These are phyloP conservation scores for Tympanopsis confertula DNA, from an alignment of 2,329 filamentous ascomycete genomes.

Conservation along the genomic window DNA sequence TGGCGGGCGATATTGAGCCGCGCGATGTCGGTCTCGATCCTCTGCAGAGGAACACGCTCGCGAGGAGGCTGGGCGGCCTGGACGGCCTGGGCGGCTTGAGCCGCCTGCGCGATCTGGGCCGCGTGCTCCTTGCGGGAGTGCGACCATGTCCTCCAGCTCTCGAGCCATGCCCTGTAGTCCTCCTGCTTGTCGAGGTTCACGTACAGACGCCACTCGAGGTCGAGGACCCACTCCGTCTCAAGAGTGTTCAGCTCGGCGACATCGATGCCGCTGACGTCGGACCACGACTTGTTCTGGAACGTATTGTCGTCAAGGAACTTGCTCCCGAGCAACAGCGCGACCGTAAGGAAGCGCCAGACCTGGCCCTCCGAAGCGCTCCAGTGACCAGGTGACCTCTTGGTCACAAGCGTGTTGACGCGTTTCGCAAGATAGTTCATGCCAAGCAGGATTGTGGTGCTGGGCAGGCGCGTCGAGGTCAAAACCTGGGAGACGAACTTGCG, in stretches of 20 bases:
- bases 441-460: constrained; percentile 80
- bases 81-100: constrained; percentile 15
- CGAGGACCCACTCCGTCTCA: constrained; percentile 77
- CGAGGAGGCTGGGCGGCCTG: constrained; percentile 29
- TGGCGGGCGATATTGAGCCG: constrained; percentile 9
- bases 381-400: constrained; percentile 24
- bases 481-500: constrained; percentile 89
- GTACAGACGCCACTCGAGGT: constrained; percentile 76
- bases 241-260: constrained; percentile 74
- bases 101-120: background rate
- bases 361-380: constrained; percentile 55
- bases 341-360: constrained; percentile 78
- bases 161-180: constrained; percentile 53
- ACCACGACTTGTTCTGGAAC: constrained; percentile 94
- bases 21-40: constrained; percentile 27
- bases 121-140: constrained; percentile 40
- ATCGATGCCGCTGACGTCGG: constrained; percentile 82
- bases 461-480: constrained; percentile 76
- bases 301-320: constrained; percentile 97
- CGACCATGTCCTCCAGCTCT: constrained; percentile 47
- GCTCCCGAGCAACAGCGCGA: constrained; percentile 75
- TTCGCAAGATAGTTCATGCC: constrained; percentile 83
- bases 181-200: constrained; percentile 71
- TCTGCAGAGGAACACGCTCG: constrained; percentile 27
- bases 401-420: constrained; percentile 65